These are phyloP conservation scores for Penicillium verrucosum DNA, from an alignment of 2,329 filamentous ascomycete genomes.

Conservation along the genomic window DNA sequence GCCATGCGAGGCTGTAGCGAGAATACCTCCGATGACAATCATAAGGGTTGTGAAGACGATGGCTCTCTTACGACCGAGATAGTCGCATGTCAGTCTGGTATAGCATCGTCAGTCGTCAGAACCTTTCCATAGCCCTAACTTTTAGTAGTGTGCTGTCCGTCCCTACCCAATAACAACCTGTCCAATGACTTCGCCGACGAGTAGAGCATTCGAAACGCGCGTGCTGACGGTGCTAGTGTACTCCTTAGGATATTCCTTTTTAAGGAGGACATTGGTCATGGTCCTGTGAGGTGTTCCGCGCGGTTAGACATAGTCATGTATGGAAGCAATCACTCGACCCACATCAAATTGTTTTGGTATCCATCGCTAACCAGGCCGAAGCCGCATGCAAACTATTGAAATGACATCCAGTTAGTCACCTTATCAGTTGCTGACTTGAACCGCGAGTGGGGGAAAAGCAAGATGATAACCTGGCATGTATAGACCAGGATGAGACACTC, in stretches of 20 bases:
- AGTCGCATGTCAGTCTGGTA: conserved; percentile 42
- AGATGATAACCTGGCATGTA: neutral
- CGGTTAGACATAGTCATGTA: neutral
- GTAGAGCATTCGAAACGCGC: conserved; percentile 29
- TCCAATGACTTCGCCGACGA: conserved; percentile 30
- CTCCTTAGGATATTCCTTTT: conserved; percentile 25
- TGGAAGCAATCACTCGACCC: conserved; percentile 4
- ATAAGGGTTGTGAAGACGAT: conserved; percentile 47
- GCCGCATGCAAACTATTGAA: conserved; percentile 26
- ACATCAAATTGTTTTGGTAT: conserved; percentile 33
- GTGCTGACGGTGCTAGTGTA: conserved; percentile 28
- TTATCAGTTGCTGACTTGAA: neutral
- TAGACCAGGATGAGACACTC: neutral
- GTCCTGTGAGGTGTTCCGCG: conserved; percentile 16
- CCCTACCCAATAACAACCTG: conserved; percentile 26
- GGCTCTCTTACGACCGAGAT: conserved; percentile 46
- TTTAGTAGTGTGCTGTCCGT: neutral
- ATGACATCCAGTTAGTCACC: neutral
- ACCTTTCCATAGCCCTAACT: neutral
- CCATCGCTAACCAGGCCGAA: conserved; percentile 32
- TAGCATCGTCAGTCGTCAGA: neutral
- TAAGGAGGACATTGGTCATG: conserved; percentile 30
- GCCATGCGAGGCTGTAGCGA: conserved; percentile 47
- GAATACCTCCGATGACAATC: conserved; percentile 47
- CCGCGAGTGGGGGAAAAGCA: neutral